Conservation (phyloP, 768 basidiomycete species). For the Leccinum longicurvipes region DNA sequence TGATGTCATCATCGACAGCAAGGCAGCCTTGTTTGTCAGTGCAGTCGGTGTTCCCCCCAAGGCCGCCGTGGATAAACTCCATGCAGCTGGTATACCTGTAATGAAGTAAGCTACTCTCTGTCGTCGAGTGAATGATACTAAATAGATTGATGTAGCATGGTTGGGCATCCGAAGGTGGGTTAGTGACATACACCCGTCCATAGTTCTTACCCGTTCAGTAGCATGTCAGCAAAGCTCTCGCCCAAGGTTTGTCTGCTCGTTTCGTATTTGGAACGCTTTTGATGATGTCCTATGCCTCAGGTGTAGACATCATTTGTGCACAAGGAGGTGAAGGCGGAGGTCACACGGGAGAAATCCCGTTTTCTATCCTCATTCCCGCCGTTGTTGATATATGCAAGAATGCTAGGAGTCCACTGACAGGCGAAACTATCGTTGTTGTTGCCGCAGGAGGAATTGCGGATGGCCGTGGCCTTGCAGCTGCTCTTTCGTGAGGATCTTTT, state of each 20-base stretch:
- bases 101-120: slow-evolving; percentile 65
- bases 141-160: slow-evolving; percentile 48
- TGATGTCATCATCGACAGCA: slow-evolving; percentile 72
- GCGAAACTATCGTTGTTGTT: slow-evolving; percentile 71
- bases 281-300: slow-evolving; percentile 27
- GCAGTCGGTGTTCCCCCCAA: slow-evolving; percentile 84
- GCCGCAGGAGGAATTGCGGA: slow-evolving; percentile 86
- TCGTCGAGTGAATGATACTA: background rate
- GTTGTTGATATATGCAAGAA: slow-evolving; percentile 75
- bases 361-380: slow-evolving; percentile 78
- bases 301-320: slow-evolving; percentile 89
- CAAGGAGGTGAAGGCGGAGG: slow-evolving; percentile 89
- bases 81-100: slow-evolving; percentile 71
- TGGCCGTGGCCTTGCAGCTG: slow-evolving; percentile 74
- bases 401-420: slow-evolving; percentile 71
- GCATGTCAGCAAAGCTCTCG: slow-evolving; percentile 75
- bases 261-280: background rate
- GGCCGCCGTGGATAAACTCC: slow-evolving; percentile 76
- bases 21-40: slow-evolving; percentile 76
- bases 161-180: slow-evolving; percentile 78
- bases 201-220: slow-evolving; percentile 22
- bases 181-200: background rate
- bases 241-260: slow-evolving; percentile 45
- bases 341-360: slow-evolving; percentile 81
- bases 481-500: slow-evolving; percentile 50